Conservation (phyloP, 176 grass and related monocot genomes). For the Aegilops bicornis region DNA sequence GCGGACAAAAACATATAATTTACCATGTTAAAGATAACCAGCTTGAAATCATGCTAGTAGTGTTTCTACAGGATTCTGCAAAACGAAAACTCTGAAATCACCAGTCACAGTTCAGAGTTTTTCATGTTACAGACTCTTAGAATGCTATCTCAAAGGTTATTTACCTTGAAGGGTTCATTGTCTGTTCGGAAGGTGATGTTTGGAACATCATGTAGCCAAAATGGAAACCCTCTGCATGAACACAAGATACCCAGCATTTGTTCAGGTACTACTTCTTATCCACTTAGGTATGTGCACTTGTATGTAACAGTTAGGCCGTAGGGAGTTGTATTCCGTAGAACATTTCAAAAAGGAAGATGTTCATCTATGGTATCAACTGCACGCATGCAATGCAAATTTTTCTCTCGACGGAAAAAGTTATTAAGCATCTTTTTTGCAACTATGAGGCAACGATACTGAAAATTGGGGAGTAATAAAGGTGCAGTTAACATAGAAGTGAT, state of each 20-base stretch:
- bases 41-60: background rate
- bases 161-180: slow-evolving; percentile 68
- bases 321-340: background rate
- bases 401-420: background rate
- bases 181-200: slow-evolving; percentile 60
- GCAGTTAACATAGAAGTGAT: background rate
- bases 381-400: background rate
- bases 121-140: background rate
- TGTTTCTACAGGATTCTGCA: background rate
- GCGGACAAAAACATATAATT: slow-evolving; percentile 11
- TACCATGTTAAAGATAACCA: background rate
- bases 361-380: background rate
- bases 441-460: background rate
- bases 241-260: slow-evolving; percentile 26
- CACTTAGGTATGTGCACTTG: background rate
- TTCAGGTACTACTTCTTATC: slow-evolving; percentile 9
- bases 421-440: background rate
- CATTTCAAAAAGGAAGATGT: background rate
- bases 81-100: slow-evolving; percentile 1
- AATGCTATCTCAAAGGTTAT: background rate
- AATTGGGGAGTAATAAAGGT: background rate
- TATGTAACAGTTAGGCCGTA: background rate
- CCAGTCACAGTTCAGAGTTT: background rate
- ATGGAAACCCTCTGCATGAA: slow-evolving; percentile 61
- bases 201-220: slow-evolving; percentile 62